phyloP scores from a whole-genome alignment of 2,329 filamentous ascomycete genomes.

The Colletotrichum brevisporum region DNA sequence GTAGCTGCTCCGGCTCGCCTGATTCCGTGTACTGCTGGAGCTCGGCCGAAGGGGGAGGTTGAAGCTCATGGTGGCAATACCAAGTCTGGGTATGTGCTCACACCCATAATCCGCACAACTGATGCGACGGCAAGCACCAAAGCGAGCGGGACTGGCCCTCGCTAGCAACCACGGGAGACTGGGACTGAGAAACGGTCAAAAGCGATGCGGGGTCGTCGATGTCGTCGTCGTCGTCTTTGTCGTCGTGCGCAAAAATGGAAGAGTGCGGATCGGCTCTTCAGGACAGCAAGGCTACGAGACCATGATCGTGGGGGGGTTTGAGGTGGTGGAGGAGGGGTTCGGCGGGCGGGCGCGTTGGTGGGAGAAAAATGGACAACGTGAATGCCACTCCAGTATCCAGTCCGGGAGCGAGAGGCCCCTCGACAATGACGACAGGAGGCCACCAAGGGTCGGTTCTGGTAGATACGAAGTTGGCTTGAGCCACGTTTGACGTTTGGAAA shows the following conservation, averaged over 20 bases:
- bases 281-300: slow-evolving; percentile 38
- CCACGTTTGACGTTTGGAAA: slow-evolving; percentile 32
- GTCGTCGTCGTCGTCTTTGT: slow-evolving; percentile 12
- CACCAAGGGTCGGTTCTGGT: slow-evolving; percentile 6
- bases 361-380: slow-evolving; percentile 32
- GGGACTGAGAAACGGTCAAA: neutral
- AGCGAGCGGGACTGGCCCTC: slow-evolving; percentile 37
- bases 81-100: slow-evolving; percentile 31
- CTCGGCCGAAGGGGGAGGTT: slow-evolving; percentile 65
- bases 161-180: slow-evolving; percentile 2
- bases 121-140: slow-evolving; percentile 14
- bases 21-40: slow-evolving; percentile 64
- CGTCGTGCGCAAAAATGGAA: slow-evolving; percentile 24
- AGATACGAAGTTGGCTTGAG: slow-evolving; percentile 24
- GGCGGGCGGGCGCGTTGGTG: slow-evolving; percentile 28
- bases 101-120: slow-evolving; percentile 35
- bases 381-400: slow-evolving; percentile 19
- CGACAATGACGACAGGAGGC: slow-evolving; percentile 33
- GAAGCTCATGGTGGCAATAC: slow-evolving; percentile 60
- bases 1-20: slow-evolving; percentile 69
- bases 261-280: slow-evolving; percentile 32
- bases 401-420: slow-evolving; percentile 7
- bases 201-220: neutral
- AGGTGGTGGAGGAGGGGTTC: slow-evolving; percentile 37
- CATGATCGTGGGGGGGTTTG: slow-evolving; percentile 36